A percentile compares a stretch with the other conserved stretches of the same genome.
phyloP scores from a whole-genome alignment of 2,329 filamentous ascomycete genomes.

The Aotearoamyces nothofagi region DNA sequence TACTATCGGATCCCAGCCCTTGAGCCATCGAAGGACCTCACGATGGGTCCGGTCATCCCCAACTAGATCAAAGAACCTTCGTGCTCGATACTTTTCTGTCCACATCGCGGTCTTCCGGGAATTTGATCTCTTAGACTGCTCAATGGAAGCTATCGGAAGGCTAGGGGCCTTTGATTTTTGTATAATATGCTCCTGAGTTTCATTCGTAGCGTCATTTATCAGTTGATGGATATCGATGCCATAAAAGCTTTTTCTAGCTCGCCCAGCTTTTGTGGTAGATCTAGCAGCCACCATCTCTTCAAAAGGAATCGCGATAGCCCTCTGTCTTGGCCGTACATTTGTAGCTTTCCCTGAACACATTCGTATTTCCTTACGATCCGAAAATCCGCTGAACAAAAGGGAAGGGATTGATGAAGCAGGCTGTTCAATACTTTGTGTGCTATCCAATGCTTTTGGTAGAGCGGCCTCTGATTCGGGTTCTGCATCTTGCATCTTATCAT shows the following conservation, averaged over 20 bases:
- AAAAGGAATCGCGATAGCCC: constrained; percentile 34
- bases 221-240: constrained; percentile 83
- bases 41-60: constrained; percentile 92
- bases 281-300: constrained; percentile 53
- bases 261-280: constrained; percentile 49
- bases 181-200: constrained; percentile 17
- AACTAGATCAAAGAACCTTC: constrained; percentile 81
- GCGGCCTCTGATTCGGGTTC: not conserved
- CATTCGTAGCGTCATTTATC: constrained; percentile 53
- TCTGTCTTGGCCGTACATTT: constrained; percentile 38
- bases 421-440: too few relatives aligned
- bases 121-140: constrained; percentile 17
- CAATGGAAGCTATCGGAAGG: constrained; percentile 23
- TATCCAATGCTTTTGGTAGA: too few relatives aligned
- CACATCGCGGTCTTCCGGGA: constrained; percentile 47
- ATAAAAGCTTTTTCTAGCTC: constrained; percentile 67
- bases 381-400: constrained; percentile 8
- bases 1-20: constrained; percentile 83
- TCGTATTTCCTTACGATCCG: constrained; percentile 10
- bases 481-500: not conserved
- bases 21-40: constrained; percentile 81
- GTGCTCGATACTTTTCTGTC: constrained; percentile 95
- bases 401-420: constrained; percentile 12
- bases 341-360: constrained; percentile 33
- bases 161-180: constrained; percentile 21